Conservation (phyloP, 768 basidiomycete species). For the Lactarius hatsudake region DNA sequence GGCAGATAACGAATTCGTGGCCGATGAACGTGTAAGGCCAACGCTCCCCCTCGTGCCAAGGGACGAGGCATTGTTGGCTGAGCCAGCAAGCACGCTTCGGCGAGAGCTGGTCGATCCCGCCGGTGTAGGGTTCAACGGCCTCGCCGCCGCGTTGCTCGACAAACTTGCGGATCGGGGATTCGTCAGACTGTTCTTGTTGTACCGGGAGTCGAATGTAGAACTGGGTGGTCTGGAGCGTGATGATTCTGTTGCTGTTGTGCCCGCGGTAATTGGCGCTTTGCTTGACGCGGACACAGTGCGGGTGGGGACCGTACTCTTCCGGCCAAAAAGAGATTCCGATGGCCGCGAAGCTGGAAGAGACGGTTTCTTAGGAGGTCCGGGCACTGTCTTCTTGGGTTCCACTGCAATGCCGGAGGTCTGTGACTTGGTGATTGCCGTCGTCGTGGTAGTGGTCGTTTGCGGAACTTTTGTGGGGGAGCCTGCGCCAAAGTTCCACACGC, state of each 20-base stretch:
- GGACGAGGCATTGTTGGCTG: slow-evolving; percentile 29
- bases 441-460: slow-evolving; percentile 29
- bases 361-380: slow-evolving; percentile 10
- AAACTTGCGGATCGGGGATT: slow-evolving; percentile 8
- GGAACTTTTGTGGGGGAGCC: slow-evolving; percentile 32
- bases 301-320: slow-evolving; percentile 8
- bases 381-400: slow-evolving; percentile 14
- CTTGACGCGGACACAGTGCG: slow-evolving; percentile 11
- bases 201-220: slow-evolving; percentile 30
- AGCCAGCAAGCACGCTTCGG: slow-evolving; percentile 7
- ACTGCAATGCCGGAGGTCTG: slow-evolving; percentile 11
- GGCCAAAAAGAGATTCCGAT: neutral
- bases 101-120: slow-evolving; percentile 20
- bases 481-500: slow-evolving; percentile 65
- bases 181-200: slow-evolving; percentile 1
- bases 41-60: slow-evolving; percentile 34
- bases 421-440: slow-evolving; percentile 33
- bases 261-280: slow-evolving; percentile 15
- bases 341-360: slow-evolving; percentile 15
- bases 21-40: slow-evolving; percentile 29
- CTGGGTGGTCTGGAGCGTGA: slow-evolving; percentile 31
- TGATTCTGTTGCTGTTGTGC: slow-evolving; percentile 16
- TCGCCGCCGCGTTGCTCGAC: slow-evolving; percentile 14
- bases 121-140: slow-evolving; percentile 14
- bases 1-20: slow-evolving; percentile 42